Evolutionary conservation across 2,329 filamentous ascomycete genomes (phyloP).

Genomic region (Colletotrichum simmondsii): DNA sequence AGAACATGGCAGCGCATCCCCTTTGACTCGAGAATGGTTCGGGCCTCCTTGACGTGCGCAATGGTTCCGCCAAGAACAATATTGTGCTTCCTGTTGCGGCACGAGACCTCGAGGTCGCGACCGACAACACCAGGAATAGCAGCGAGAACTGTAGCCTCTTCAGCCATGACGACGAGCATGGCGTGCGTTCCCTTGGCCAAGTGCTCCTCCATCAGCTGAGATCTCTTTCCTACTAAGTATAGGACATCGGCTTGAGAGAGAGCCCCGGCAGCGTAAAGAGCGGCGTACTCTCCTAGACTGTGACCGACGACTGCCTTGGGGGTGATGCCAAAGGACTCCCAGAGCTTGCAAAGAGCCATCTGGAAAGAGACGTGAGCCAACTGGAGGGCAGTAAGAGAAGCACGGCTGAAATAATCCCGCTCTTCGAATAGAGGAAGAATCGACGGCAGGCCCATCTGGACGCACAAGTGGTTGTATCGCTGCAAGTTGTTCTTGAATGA

Average conservation of each 20-base stretch:
- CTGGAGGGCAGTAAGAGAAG: conserved; percentile 63
- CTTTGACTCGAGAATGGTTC: conserved; percentile 43
- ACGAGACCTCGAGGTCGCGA: conserved; percentile 65
- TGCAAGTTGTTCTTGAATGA: conserved; percentile 64
- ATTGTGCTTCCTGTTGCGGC: conserved; percentile 79
- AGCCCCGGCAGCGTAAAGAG: conserved; percentile 76
- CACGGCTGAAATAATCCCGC: conserved; percentile 50
- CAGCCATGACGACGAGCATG: conserved; percentile 61
- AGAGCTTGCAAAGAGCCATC: conserved; percentile 66
- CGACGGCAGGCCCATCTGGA: conserved; percentile 63
- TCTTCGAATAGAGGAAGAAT: conserved; percentile 63
- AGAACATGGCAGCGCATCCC: conserved; percentile 56
- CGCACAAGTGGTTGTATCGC: conserved; percentile 64
- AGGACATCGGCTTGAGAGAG: conserved; percentile 77
- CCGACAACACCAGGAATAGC: conserved; percentile 55
- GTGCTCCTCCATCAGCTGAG: conserved; percentile 70
- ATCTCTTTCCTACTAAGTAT: conserved; percentile 75
- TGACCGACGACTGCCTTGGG: conserved; percentile 68
- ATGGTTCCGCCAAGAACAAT: conserved; percentile 71
- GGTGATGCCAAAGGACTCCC: conserved; percentile 64
- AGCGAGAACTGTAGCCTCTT: conserved; percentile 62
- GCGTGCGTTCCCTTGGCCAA: conserved; percentile 74
- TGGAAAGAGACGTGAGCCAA: conserved; percentile 63
- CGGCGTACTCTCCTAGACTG: conserved; percentile 80
- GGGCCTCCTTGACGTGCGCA: conserved; percentile 54